These are phyloP conservation scores for Tulasnella sp. DNA, from an alignment of 768 basidiomycete species.

Conservation along the genomic window DNA sequence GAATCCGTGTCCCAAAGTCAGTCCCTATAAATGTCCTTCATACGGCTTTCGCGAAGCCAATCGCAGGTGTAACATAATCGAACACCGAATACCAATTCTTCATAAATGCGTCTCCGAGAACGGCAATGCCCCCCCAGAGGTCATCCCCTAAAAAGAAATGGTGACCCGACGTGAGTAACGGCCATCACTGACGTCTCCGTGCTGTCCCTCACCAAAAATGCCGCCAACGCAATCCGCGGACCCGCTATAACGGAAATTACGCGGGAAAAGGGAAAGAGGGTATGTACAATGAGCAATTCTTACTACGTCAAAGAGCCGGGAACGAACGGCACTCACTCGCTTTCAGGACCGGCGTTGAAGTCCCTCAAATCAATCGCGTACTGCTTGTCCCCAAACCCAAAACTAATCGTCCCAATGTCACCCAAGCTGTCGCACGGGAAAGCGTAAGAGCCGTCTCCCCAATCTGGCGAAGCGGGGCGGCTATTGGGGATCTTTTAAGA, in stretches of 20 bases:
- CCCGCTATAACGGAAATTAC: neutral
- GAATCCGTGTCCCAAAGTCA: neutral
- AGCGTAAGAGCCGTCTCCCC: conserved; percentile 28
- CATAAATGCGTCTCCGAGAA: conserved; percentile 30
- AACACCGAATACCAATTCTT: conserved; percentile 26
- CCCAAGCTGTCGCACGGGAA: conserved; percentile 36
- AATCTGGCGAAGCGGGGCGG: conserved; percentile 1
- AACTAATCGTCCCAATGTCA: conserved; percentile 35
- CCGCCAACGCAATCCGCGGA: conserved; percentile 28
- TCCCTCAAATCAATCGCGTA: neutral
- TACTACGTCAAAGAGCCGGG: neutral
- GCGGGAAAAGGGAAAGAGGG: neutral
- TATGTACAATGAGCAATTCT: neutral
- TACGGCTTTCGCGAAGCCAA: conserved; percentile 22
- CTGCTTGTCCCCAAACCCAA: conserved; percentile 15
- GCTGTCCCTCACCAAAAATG: conserved; percentile 24
- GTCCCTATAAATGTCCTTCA: neutral
- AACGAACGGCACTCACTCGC: neutral
- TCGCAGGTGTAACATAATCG: conserved; percentile 9
- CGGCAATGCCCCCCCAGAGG: conserved; percentile 10
- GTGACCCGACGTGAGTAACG: too few relatives aligned
- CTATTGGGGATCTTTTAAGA: conserved; percentile 34
- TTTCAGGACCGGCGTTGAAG: neutral
- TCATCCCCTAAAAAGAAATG: neutral
- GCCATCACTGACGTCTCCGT: too few relatives aligned